Base-by-base conservation (phyloP, 2,329 filamentous ascomycete species). In the Aspergillus ibericus region DNA sequence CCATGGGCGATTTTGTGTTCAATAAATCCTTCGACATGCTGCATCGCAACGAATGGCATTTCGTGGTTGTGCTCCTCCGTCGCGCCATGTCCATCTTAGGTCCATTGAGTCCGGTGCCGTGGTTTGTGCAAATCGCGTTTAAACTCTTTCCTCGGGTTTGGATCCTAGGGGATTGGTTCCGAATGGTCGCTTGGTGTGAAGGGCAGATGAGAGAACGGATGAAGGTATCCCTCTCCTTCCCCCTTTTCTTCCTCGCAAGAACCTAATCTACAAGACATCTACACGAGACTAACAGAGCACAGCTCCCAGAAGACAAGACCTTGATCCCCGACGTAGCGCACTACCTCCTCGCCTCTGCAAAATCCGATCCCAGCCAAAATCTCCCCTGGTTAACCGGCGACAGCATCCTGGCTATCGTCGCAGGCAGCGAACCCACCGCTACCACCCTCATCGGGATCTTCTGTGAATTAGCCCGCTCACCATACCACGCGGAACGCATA, bases 1-100 rank as follows among this genome's bases (percentile, higher is more conserved):
- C 67, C 35, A 74, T 76, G 66, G 71, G 71, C 8, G 66, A 74
- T 12, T 68, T 74, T 36, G 59, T 68, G n/a, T 69, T 75, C 22
- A 65, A 65, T 40, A 66, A 68, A 36, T 65, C 68, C 0, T 75
- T 75, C 55, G 61, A 65, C 35, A 72, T 75, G 71, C 60, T 73
- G 22, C 49, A 56, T 1, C 51, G 66, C 18, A 53, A 66, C 27
- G 38, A 66, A 16, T 72, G 67, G 69, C 71, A 72, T 27, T 55
- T 64, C 27, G 66, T 68, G 5, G 61, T 75, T n/a, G 29, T 64
- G 16, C 61, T 60, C 8, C 59, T 72, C 13, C 70, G 69, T 22
- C 58, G 63, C 4, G 68, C 70, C 0, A 51, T 70, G 6, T 64
- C 65, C 0, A 56, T 76, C 1, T 59, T 74, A 4, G 72, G 72